Evolutionary conservation across 352 stramenopile species (phyloP), one percentile per base, ranked within the genome.

Genomic region (Globisporangium carolinianum): DNA sequence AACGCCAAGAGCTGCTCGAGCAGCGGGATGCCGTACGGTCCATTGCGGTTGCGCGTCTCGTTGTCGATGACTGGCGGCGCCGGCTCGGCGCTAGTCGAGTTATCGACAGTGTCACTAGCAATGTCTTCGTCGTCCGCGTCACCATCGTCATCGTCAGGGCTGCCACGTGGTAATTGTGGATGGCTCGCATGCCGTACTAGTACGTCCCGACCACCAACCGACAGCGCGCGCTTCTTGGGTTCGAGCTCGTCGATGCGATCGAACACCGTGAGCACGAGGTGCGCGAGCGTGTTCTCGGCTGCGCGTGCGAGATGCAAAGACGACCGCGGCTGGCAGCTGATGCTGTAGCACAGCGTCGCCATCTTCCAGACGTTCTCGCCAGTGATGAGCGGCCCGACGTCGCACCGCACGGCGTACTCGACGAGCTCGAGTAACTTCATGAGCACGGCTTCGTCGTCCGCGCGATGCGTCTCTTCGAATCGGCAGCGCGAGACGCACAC

Each of bases 261-360:
- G 73, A 99, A 99, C 3, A 99, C 86, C 10, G 97, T 97, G 57
- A 99, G 82, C 9, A 99, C 91, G 47, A 99, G 88, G 63, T 99
- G 95, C 35, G 91, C 92, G 38, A 99, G 76, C 39, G 96, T 97
- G 73, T 98, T 98, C 37, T 96, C 95, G 1, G 97, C 97, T 10
- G 95, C 93, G 58, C 89, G 88, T 48, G 91, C 85, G 14, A 99
- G 78, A 41, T 99, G 82, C 56, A 96, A 76, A 52, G 80, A 97
- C 24, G 80, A 89, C 51, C 75, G 76, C 53, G 84, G 78, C 61
- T 97, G 86, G 57, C 90, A 93, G 47, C 89, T 90, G 57, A 99
- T 98, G 64, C 95, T 95, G 67, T 98, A 97, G 78, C 96, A 98
- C 35, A 96, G 89, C 65, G 98, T 86, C 59, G 98, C 84, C 71